Evolutionary conservation across 2,329 filamentous ascomycete species (phyloP).

Genomic region (Penicillium italicum): DNA sequence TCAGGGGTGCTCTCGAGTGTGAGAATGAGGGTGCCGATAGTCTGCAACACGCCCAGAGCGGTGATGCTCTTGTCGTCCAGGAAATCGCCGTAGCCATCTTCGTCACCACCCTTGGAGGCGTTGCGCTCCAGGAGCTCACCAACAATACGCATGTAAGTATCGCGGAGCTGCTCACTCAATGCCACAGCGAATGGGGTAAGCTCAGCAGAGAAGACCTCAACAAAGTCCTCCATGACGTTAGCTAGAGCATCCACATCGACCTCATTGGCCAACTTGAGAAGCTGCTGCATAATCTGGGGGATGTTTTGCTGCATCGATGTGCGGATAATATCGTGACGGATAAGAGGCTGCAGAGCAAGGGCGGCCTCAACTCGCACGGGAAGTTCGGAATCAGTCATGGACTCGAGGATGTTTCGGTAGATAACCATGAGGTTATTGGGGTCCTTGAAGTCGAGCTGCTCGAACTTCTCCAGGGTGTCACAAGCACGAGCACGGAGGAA

Average conservation of each 20-base stretch:
- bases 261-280: slow-evolving; percentile 94
- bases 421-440: slow-evolving; percentile 92
- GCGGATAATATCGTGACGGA: slow-evolving; percentile 90
- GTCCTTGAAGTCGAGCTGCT: slow-evolving; percentile 95
- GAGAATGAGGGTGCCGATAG: slow-evolving; percentile 93
- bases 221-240: slow-evolving; percentile 99
- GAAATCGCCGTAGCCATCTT: slow-evolving; percentile 82
- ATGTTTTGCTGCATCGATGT: slow-evolving; percentile 97
- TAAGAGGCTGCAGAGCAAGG: slow-evolving; percentile 88
- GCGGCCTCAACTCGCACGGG: slow-evolving; percentile 93
- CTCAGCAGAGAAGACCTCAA: slow-evolving; percentile 96
- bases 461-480: slow-evolving; percentile 96
- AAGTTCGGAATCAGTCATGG: slow-evolving; percentile 89
- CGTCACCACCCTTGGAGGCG: slow-evolving; percentile 66
- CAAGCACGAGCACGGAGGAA: slow-evolving; percentile 93
- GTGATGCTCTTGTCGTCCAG: slow-evolving; percentile 98
- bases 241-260: slow-evolving; percentile 95
- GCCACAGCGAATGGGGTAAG: slow-evolving; percentile 96
- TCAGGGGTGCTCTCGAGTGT: slow-evolving; percentile 96
- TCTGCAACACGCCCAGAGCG: slow-evolving; percentile 90
- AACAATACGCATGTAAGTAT: slow-evolving; percentile 93
- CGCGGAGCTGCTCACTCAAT: slow-evolving; percentile 88
- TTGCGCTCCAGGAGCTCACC: slow-evolving; percentile 87
- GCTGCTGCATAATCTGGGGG: slow-evolving; percentile 98
- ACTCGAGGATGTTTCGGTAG: slow-evolving; percentile 94